Evolutionary conservation across 805 yeast genomes (phyloP).

Genomic region (Cyberlindnera nakhonratchasimensis): DNA sequence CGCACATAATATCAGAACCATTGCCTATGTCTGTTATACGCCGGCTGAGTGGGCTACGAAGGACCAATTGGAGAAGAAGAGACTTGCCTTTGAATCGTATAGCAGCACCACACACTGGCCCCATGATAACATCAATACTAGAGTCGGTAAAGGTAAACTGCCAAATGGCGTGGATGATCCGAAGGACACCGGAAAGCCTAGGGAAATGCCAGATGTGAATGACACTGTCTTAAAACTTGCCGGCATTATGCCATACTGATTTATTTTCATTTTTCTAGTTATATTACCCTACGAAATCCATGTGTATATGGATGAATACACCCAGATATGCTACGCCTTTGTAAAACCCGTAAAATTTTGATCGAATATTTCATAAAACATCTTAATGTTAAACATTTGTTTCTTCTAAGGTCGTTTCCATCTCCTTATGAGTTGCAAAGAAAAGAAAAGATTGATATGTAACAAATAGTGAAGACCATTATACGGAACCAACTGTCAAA

Average conservation of each 20-base stretch:
- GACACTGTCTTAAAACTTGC: constrained; percentile 30
- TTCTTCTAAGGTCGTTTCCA: too few species aligned
- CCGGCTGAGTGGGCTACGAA: constrained; percentile 34
- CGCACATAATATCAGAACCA: constrained; percentile 28
- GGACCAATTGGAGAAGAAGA: constrained; percentile 24
- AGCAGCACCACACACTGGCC: constrained; percentile 33
- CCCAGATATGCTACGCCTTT: too few species aligned
- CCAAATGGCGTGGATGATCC: constrained; percentile 27
- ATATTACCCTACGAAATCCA: too few species aligned
- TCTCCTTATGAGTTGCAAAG: too few species aligned
- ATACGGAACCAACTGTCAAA: too few species aligned
- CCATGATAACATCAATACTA: constrained; percentile 27
- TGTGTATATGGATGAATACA: too few species aligned
- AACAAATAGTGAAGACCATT: too few species aligned
- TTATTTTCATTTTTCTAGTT: not conserved
- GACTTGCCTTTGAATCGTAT: constrained; percentile 26
- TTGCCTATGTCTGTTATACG: constrained; percentile 30
- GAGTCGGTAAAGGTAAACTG: constrained; percentile 15
- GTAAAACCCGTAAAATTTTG: too few species aligned
- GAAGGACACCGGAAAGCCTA: constrained; percentile 26
- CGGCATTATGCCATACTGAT: constrained; percentile 23
- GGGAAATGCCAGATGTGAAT: constrained; percentile 25
- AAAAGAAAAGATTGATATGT: too few species aligned
- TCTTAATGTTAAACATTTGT: too few species aligned
- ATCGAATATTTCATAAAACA: too few species aligned